A percentile compares a stretch with the other conserved stretches of the same genome.
These are phyloP conservation scores for Trichoderma sp. DNA, from an alignment of 2,329 filamentous ascomycete genomes.

Conservation along the genomic window DNA sequence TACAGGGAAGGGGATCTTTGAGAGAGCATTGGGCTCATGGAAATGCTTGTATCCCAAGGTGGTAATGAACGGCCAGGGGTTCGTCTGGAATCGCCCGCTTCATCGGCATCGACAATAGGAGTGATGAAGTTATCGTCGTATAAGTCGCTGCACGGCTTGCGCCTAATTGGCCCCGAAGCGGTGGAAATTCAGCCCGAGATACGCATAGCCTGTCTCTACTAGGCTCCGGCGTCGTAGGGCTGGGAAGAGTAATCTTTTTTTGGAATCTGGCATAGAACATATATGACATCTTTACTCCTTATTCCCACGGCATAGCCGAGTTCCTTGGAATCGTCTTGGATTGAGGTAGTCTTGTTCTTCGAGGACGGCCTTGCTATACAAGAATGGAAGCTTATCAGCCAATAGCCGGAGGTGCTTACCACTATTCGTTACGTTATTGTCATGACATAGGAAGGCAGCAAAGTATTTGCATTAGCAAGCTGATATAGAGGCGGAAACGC, in stretches of 20 bases:
- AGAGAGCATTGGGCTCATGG: background rate
- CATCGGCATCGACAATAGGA: background rate
- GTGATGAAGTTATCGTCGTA: background rate
- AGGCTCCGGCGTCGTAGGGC: background rate
- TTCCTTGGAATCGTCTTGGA: background rate
- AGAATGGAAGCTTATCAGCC: background rate
- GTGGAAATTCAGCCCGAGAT: background rate
- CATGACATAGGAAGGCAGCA: background rate
- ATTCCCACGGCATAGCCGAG: background rate
- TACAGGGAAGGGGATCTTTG: background rate
- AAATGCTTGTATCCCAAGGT: background rate
- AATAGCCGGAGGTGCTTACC: rapidly evolving
- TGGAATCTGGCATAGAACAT: background rate
- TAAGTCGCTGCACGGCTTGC: background rate
- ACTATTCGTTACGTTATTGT: background rate
- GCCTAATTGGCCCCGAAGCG: background rate
- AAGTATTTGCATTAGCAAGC: background rate
- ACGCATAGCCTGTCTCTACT: background rate
- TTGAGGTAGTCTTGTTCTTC: background rate
- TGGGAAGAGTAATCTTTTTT: background rate
- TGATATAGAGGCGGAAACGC: background rate
- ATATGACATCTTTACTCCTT: background rate
- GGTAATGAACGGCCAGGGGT: background rate
- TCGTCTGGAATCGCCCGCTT: background rate
- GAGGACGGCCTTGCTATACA: background rate